phyloP scores from a whole-genome alignment of 148 eudicot genomes.

The Rhododendron henanense region DNA sequence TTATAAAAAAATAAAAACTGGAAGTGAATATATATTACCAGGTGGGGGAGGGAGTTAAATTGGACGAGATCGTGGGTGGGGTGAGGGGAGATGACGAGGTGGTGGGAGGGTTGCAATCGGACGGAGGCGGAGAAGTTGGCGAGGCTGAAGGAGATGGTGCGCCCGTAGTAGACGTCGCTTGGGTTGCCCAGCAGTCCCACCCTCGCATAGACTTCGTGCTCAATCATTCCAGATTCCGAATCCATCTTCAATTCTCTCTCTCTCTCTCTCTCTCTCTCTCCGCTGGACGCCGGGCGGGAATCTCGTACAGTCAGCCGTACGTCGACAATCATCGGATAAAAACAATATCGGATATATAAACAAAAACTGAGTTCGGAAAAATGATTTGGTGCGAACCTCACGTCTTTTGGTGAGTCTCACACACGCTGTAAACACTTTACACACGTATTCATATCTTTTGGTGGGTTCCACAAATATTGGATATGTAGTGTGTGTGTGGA shows the following conservation, averaged over 20 bases:
- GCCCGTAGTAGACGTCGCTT: slow-evolving; percentile 79
- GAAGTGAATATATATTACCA: slow-evolving; percentile 25
- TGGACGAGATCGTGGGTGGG: slow-evolving; percentile 76
- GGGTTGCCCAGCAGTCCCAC: slow-evolving; percentile 90
- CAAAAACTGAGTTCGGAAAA: too few relatives aligned
- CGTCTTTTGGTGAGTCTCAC: too few relatives aligned
- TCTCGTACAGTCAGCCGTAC: neutral
- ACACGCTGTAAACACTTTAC: too few relatives aligned
- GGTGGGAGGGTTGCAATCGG: slow-evolving; percentile 56
- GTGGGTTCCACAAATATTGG: too few relatives aligned
- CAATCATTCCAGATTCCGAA: slow-evolving; percentile 18
- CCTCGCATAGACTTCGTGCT: slow-evolving; percentile 74
- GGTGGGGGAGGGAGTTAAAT: slow-evolving; percentile 62
- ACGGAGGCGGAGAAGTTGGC: slow-evolving; percentile 76
- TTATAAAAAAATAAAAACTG: too few relatives aligned
- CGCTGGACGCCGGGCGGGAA: neutral
- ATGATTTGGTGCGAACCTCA: too few relatives aligned
- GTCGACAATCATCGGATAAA: neutral
- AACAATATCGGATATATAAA: too few relatives aligned
- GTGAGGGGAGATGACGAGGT: slow-evolving; percentile 67
- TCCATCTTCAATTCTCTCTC: neutral
- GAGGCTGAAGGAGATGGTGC: slow-evolving; percentile 61
- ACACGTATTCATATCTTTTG: too few relatives aligned
- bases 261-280: slow-evolving; percentile 4
- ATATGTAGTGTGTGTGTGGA: too few relatives aligned